Conservation (phyloP, 495 filamentous ascomycete species). For the Entonaema liquescens region DNA sequence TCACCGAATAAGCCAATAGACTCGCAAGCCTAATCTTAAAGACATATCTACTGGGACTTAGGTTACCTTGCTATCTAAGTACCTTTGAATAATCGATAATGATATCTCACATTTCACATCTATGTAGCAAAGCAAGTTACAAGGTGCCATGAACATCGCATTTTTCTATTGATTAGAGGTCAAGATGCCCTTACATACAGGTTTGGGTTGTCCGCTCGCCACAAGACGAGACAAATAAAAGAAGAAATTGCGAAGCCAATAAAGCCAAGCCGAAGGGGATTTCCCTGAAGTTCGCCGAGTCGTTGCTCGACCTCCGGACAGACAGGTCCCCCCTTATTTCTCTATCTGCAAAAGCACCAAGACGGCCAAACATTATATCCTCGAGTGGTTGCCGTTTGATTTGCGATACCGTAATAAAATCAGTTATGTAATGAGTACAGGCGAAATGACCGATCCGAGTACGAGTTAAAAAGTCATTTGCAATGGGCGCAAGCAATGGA, state of each 20-base stretch:
- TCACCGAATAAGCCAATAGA: background rate
- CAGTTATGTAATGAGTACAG: constrained; percentile 38
- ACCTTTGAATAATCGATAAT: background rate
- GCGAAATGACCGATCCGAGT: constrained; percentile 29
- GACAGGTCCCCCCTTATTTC: background rate
- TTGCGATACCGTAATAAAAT: constrained; percentile 18
- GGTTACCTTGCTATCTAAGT: background rate
- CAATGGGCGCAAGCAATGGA: constrained; percentile 6
- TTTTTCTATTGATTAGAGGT: constrained; percentile 30
- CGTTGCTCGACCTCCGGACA: constrained; percentile 12
- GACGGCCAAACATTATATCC: constrained; percentile 14
- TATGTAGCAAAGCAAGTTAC: background rate
- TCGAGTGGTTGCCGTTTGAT: background rate
- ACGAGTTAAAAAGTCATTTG: constrained; percentile 26
- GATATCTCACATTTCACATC: background rate
- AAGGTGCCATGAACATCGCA: constrained; percentile 14
- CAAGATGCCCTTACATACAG: constrained; percentile 25
- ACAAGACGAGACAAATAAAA: constrained; percentile 4
- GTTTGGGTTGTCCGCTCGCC: constrained; percentile 11
- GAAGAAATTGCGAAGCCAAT: constrained; percentile 22
- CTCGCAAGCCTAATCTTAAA: background rate
- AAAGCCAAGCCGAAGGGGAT: background rate
- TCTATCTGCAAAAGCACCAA: constrained; percentile 16
- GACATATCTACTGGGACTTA: background rate
- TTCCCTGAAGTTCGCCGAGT: constrained; percentile 10